Conservation (phyloP, 176 grass and related monocot species). For the Aegilops longissima region DNA sequence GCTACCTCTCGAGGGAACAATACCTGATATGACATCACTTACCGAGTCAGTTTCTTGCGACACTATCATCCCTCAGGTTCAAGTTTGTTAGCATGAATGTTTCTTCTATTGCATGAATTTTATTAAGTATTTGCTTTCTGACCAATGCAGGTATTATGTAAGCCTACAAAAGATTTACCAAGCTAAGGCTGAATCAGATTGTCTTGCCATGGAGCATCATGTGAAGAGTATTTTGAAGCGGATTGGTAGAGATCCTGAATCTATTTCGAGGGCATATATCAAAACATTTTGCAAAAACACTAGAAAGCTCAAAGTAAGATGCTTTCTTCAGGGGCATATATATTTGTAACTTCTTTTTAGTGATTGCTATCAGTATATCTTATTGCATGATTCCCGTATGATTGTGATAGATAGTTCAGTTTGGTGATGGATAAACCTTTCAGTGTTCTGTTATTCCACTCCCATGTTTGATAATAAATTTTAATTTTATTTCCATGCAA, state of each 20-base stretch:
- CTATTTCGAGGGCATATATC: slow-evolving; percentile 78
- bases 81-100: neutral
- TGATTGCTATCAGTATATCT: neutral
- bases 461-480: neutral
- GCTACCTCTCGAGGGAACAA: slow-evolving; percentile 89
- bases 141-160: slow-evolving; percentile 71
- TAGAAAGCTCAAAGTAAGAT: slow-evolving; percentile 81
- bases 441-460: neutral
- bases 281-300: slow-evolving; percentile 92
- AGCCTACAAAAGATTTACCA: slow-evolving; percentile 96
- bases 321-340: slow-evolving; percentile 51
- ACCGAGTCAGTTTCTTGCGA: slow-evolving; percentile 66
- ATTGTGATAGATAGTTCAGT: neutral
- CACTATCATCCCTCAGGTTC: neutral
- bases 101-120: slow-evolving; percentile 8
- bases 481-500: neutral
- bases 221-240: slow-evolving; percentile 75
- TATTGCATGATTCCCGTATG: neutral
- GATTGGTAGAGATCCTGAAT: slow-evolving; percentile 73
- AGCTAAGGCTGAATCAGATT: slow-evolving; percentile 86
- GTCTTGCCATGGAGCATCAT: slow-evolving; percentile 53
- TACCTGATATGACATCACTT: slow-evolving; percentile 98
- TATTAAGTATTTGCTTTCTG: slow-evolving; percentile 4
- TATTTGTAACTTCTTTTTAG: slow-evolving; percentile 12
- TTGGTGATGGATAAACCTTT: neutral